phyloP scores from a whole-genome alignment of 1,284 basidiomycete genomes.

The Puccinia brachypodii region DNA sequence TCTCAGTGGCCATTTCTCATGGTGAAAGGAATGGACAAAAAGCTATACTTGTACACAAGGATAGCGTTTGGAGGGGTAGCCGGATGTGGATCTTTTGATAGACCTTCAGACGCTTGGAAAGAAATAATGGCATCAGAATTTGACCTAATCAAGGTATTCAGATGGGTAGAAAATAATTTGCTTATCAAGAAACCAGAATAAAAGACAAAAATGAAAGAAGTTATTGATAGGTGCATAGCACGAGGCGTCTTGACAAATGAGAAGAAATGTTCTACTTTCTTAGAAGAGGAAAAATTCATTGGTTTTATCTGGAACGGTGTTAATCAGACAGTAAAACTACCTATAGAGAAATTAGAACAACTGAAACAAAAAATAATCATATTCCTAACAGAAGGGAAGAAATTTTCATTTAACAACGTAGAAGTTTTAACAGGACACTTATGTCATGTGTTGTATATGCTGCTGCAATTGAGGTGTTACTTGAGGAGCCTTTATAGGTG shows the following conservation, averaged over 20 bases:
- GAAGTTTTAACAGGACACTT: neutral
- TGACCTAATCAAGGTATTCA: neutral
- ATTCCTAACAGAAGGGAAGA: neutral
- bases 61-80: no score
- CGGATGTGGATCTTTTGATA: constrained; percentile 14
- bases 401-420: neutral
- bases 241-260: neutral
- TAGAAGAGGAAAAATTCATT: neutral
- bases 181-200: neutral
- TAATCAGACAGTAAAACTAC: neutral
- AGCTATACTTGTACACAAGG: no score
- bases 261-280: neutral
- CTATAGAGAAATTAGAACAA: neutral
- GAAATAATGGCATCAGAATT: neutral
- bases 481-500: neutral
- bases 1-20: no score
- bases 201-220: neutral
- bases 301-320: neutral
- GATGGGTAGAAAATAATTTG: constrained; percentile 19
- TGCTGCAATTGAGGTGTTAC: neutral
- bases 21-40: no score
- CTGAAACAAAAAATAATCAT: neutral
- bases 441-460: neutral
- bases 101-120: constrained; percentile 14
- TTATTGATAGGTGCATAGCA: neutral